phyloP scores from a whole-genome alignment of 495 filamentous ascomycete species.

The Podospora fimiseda region DNA sequence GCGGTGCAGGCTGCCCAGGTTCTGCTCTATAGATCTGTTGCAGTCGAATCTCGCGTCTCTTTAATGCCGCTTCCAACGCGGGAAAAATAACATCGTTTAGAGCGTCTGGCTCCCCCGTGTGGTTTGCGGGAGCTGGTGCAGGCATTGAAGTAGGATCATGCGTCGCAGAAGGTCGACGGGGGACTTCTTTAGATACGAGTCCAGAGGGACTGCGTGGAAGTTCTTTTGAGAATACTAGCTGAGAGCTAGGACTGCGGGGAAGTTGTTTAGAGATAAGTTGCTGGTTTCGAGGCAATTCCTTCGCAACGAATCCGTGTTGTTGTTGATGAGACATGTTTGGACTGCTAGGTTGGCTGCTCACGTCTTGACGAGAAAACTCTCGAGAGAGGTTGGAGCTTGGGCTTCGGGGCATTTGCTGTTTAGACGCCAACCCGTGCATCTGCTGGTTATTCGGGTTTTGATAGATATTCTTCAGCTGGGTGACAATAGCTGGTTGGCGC shows the following conservation, averaged over 20 bases:
- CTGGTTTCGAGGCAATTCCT: slow-evolving; percentile 3
- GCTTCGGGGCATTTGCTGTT: neutral
- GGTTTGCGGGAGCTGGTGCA: slow-evolving; percentile 38
- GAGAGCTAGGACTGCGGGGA: slow-evolving; percentile 1
- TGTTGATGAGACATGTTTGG: slow-evolving; percentile 1
- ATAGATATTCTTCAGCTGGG: neutral
- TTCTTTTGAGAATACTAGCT: slow-evolving; percentile 21
- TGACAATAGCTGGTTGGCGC: neutral
- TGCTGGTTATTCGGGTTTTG: slow-evolving; percentile 10
- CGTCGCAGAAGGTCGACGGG: neutral
- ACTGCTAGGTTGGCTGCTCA: neutral
- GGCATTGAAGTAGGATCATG: slow-evolving; percentile 28
- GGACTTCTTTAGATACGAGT: neutral
- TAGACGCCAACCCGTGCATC: slow-evolving; percentile 2
- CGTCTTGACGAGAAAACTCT: slow-evolving; percentile 1
- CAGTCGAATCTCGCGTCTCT: slow-evolving; percentile 63
- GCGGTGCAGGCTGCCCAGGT: slow-evolving; percentile 20
- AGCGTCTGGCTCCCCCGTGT: slow-evolving; percentile 50
- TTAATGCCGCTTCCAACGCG: slow-evolving; percentile 80
- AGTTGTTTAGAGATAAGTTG: neutral
- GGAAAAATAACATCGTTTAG: slow-evolving; percentile 82
- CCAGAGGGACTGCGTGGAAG: slow-evolving; percentile 14
- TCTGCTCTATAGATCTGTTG: slow-evolving; percentile 47
- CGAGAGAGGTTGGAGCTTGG: neutral
- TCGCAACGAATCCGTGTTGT: neutral